phyloP scores from a whole-genome alignment of 768 basidiomycete species.

The Agrocybe pediades region DNA sequence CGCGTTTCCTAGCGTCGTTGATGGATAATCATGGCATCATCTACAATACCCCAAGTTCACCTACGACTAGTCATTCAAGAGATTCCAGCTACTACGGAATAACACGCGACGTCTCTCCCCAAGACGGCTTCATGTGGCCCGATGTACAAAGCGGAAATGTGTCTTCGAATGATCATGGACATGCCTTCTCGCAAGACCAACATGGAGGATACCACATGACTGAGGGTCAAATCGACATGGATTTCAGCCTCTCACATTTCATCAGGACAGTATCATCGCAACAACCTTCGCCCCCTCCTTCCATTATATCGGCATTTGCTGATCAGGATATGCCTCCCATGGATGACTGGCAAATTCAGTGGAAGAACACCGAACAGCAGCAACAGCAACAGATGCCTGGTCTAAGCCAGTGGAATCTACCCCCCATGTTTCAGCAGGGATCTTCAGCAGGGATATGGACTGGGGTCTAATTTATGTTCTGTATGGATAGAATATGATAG shows the following conservation, averaged over 20 bases:
- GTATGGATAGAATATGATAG: not conserved
- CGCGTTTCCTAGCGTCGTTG: constrained; percentile 53
- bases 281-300: constrained; percentile 13
- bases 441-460: not conserved
- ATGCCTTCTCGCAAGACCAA: constrained; percentile 2
- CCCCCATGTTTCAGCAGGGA: not conserved
- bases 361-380: constrained; percentile 1
- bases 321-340: not conserved
- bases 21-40: constrained; percentile 37
- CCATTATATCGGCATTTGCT: not conserved
- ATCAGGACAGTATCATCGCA: constrained; percentile 35
- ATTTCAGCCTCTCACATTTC: constrained; percentile 49
- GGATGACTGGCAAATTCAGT: constrained; percentile 14
- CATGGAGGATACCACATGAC: constrained; percentile 7
- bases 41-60: constrained; percentile 2
- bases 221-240: constrained; percentile 39
- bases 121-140: constrained; percentile 43
- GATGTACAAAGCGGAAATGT: constrained; percentile 30
- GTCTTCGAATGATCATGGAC: constrained; percentile 2
- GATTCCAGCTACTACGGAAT: constrained; percentile 2
- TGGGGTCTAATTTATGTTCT: not conserved
- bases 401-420: not conserved
- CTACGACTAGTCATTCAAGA: not conserved
- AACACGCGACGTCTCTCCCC: constrained; percentile 23
- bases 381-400: not conserved